Evolutionary conservation across 2,329 filamentous ascomycete genomes (phyloP).

Genomic region (Zymoseptoria pseudotritici): DNA sequence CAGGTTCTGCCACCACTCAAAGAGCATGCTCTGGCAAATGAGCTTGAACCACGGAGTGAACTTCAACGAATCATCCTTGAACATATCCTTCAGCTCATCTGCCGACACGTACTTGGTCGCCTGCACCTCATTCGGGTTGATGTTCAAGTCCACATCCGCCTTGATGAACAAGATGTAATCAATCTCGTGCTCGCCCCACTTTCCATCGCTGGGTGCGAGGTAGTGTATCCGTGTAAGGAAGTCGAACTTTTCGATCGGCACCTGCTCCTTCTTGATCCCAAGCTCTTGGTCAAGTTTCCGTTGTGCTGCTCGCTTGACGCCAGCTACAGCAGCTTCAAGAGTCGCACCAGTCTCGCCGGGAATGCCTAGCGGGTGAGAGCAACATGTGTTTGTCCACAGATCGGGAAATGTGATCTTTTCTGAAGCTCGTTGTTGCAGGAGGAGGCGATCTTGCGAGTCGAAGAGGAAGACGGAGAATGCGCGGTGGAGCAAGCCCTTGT

Average conservation of each 20-base stretch:
- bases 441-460: constrained; percentile 82
- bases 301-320: constrained; percentile 85
- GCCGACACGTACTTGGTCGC: constrained; percentile 78
- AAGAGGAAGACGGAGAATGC: constrained; percentile 98
- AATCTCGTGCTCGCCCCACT: constrained; percentile 99
- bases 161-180: constrained; percentile 99
- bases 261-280: constrained; percentile 80
- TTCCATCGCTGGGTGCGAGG: constrained; percentile 90
- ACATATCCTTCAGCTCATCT: constrained; percentile 76
- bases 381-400: constrained; percentile 99
- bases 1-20: constrained; percentile 91
- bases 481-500: constrained; percentile 89
- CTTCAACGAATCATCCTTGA: constrained; percentile 68
- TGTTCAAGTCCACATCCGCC: constrained; percentile 74
- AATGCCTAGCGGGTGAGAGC: constrained; percentile 89
- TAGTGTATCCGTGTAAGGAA: constrained; percentile 98
- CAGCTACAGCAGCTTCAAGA: constrained; percentile 69
- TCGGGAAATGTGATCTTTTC: constrained; percentile 99
- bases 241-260: constrained; percentile 82
- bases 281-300: constrained; percentile 92
- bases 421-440: constrained; percentile 87
- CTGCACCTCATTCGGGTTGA: constrained; percentile 82
- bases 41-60: constrained; percentile 99
- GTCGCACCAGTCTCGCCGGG: constrained; percentile 83
- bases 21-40: constrained; percentile 95